Percentiles rank a stretch among this genome's conserved stretches.
Conservation (phyloP, 106 monocot genomes). For the Phalaenopsis aphrodite region DNA sequence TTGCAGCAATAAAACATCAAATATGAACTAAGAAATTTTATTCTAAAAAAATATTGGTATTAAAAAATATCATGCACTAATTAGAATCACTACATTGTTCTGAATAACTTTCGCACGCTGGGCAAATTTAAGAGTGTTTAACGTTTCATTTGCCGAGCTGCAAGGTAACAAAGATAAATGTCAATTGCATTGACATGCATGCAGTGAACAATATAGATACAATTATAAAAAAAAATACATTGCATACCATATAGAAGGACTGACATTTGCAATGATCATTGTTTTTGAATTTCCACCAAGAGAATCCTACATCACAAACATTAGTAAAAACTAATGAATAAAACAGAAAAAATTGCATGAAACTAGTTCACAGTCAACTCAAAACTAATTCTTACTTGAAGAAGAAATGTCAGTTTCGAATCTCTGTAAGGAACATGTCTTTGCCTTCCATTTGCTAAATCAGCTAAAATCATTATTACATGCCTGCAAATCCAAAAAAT, state of each 20-base stretch:
- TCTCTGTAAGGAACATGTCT: slow-evolving; percentile 94
- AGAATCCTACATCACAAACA: slow-evolving; percentile 55
- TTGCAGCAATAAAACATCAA: background rate
- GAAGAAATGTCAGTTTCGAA: slow-evolving; percentile 95
- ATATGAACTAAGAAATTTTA: background rate
- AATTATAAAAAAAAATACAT: background rate
- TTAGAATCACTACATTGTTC: slow-evolving; percentile 78
- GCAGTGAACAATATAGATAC: background rate
- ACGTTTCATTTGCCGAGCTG: slow-evolving; percentile 89
- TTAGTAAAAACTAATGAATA: background rate
- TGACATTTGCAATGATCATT: slow-evolving; percentile 92
- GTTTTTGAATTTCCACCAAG: slow-evolving; percentile 98
- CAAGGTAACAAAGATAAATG: slow-evolving; percentile 1
- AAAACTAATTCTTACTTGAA: slow-evolving; percentile 45
- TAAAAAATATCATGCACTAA: background rate
- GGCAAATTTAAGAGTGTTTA: slow-evolving; percentile 92
- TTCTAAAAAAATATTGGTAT: background rate
- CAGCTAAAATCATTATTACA: slow-evolving; percentile 92
- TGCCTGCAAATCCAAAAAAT: slow-evolving; percentile 42
- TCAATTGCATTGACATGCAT: background rate
- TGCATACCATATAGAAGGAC: slow-evolving; percentile 77
- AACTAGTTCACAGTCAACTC: background rate
- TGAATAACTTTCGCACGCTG: slow-evolving; percentile 93
- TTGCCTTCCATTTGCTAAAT: slow-evolving; percentile 81
- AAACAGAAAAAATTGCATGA: background rate